Evolutionary conservation across 306 rosid species (phyloP), one percentile per base, ranked within the genome.

Genomic region (Prunus armeniaca): DNA sequence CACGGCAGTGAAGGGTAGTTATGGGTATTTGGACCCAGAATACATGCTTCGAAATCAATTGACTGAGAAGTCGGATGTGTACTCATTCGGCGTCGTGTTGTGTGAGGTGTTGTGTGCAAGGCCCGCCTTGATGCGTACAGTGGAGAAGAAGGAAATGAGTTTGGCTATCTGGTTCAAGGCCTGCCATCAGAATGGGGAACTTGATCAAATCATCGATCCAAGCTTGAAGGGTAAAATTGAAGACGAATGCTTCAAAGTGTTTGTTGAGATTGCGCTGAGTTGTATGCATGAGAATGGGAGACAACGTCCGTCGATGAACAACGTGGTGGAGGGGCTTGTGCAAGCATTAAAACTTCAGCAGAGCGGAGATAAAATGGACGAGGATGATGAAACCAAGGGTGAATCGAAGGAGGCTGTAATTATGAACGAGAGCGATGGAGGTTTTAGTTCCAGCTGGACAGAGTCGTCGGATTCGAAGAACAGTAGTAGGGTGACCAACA

Each of bases 61-160:
- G 41, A 77, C 75, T 2, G 75, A 77, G 27, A 77, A 77, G n/a
- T 77, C 81, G 4, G 81, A 77, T 18, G 81, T 77, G 10, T 77
- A 77, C 81, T 69, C 81, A 7, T 77, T 77, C 14, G 81, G 81
- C 0, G 81, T 77, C 2, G 81, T 77, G 18, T 15, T 77, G 50
- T 58, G 72, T 27, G 81, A 77, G 27, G 62, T 58, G 6, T 3
- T 77, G 5, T 77, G 81, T 61, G 63, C 47, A 2, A 68, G 81
- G 52, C 63, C 75, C n/a, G 81, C 69, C 30, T 2, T 77, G 52
- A 15, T 13, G 30, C 69, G 52, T 9, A n/a, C 25, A 10, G 24
- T 73, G 18, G 67, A 51, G 22, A 58, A 41, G 55, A 66, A 58
- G 67, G 24, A 73, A 60, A 66, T 73, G 55, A 41, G 77, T 14